Percentiles rank a stretch among this genome's conserved stretches.
Conservation (phyloP, 2,329 filamentous ascomycete genomes). For the Phyllosticta capitalensis region DNA sequence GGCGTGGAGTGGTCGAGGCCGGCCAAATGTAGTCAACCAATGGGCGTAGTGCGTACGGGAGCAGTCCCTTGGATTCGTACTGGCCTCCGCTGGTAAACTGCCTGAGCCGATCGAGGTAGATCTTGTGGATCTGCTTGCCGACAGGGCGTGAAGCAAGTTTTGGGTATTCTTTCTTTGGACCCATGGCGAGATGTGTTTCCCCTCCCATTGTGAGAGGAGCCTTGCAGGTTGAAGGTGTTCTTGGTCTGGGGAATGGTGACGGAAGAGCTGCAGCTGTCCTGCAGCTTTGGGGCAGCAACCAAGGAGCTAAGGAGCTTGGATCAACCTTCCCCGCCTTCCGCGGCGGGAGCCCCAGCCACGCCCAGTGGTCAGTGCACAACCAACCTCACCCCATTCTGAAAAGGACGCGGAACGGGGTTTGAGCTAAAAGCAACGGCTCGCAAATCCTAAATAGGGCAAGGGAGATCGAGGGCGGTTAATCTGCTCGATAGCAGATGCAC, state of each 20-base stretch:
- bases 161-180: slow-evolving; percentile 22
- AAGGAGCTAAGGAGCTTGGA: not conserved
- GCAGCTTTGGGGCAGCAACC: not conserved
- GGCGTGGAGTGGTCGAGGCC: not conserved
- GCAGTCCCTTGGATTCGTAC: slow-evolving; percentile 64
- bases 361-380: not conserved
- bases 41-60: slow-evolving; percentile 44
- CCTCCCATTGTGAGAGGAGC: slow-evolving; percentile 24
- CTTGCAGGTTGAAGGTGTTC: not conserved
- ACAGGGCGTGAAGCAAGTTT: slow-evolving; percentile 27
- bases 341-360: not conserved
- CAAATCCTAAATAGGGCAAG: no score
- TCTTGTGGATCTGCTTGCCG: slow-evolving; percentile 55
- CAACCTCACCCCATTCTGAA: not conserved
- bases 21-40: slow-evolving; percentile 7
- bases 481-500: no score
- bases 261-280: not conserved
- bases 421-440: no score
- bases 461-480: no score
- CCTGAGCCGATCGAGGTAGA: slow-evolving; percentile 75
- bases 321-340: not conserved
- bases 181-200: slow-evolving; percentile 23
- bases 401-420: not conserved
- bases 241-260: not conserved
- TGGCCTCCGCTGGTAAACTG: slow-evolving; percentile 67